Base-by-base conservation (phyloP, 345 rosid species). In the Citrus unshiu region DNA sequence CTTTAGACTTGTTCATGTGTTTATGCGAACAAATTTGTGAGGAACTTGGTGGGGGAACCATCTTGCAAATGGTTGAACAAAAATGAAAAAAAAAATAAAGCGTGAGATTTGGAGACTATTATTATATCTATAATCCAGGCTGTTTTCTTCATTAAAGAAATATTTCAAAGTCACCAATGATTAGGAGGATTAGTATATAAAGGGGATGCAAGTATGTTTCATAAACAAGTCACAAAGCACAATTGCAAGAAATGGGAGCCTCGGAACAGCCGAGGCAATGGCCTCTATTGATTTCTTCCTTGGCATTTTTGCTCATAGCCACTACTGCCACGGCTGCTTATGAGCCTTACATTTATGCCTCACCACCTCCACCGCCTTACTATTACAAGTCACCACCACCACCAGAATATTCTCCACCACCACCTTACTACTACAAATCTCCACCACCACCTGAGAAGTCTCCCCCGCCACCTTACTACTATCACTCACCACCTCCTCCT, bases 281-380 rank as follows among this genome's bases (percentile, higher is more conserved):
- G 81, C 80, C 80, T 73, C 74, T 70, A 16, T 61, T 86, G 61
- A 25, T 84, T 75, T 72, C 24, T 24, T 88, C 77, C 2, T 19
- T 85, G 22, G 79, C 82, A 34, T 63, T 86, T 67, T 85, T 79
- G 80, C 79, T 88, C 73, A 5, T 77, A 5, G 87, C 85, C 64
- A 76, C 84, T 4, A 22, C 21, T 75, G 80, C 40, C 57, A 78
- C 30, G 1, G 81, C 75, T 0, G 81, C 80, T 18, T 27, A 73
- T 10, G 76, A 86, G 75, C 85, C 84, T 80, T 86, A 78, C 24
- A 22, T 49, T 12, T 77, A 81, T 34, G 29, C 71, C 49, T 65
- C 78, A 7, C 78, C 78, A 14, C 70, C 79, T 29, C 40, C 81
- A 5, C 61, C 81, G 0, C 79, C 68, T 0, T 81, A 82, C 68